These are phyloP conservation scores for Sporothrix brasiliensis DNA, from an alignment of 2,329 filamentous ascomycete species.

Conservation along the genomic window DNA sequence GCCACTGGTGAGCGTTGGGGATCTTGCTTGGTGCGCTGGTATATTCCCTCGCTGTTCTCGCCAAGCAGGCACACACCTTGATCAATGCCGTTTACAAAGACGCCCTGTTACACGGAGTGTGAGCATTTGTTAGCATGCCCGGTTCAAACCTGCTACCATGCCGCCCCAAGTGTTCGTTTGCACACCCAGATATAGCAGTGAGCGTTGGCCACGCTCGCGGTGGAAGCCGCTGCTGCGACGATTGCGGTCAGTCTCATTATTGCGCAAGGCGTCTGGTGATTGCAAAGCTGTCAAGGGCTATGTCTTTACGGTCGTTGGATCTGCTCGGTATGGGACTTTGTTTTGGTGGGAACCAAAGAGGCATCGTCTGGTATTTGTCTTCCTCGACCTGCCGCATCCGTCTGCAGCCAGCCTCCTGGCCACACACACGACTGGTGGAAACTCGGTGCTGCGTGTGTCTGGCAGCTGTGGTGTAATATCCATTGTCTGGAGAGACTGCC, in stretches of 20 bases:
- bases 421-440: background rate
- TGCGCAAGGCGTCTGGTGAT: background rate
- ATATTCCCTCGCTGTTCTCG: background rate
- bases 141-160: background rate
- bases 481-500: background rate
- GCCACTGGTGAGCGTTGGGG: background rate
- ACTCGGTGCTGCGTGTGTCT: background rate
- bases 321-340: background rate
- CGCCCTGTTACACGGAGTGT: slow-evolving; percentile 32
- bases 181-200: slow-evolving; percentile 38
- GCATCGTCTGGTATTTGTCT: background rate
- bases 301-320: background rate
- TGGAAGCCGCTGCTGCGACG: slow-evolving; percentile 14
- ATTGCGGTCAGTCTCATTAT: slow-evolving; percentile 3
- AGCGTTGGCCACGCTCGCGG: slow-evolving; percentile 32
- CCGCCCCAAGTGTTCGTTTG: background rate
- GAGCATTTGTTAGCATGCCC: background rate
- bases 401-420: background rate
- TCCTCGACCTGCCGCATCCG: background rate
- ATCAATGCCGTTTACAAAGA: slow-evolving; percentile 38
- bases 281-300: background rate
- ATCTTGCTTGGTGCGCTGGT: background rate
- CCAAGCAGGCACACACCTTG: slow-evolving; percentile 31
- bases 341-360: background rate
- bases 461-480: background rate